Conservation (phyloP, 345 rosid genomes). For the Syzygium oleosum region DNA sequence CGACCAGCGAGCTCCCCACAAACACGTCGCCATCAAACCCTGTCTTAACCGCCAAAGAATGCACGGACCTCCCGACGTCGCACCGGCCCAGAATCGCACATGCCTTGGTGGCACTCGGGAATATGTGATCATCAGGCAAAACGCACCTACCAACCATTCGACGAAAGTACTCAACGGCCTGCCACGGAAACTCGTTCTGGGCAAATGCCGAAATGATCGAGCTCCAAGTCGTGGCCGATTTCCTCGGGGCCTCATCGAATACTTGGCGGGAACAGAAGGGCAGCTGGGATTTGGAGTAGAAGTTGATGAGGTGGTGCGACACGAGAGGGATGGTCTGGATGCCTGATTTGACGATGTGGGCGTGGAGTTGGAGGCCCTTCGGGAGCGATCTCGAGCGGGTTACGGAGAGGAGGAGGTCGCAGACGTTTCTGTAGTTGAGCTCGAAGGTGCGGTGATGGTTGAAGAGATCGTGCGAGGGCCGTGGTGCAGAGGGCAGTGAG, state of each 20-base stretch:
- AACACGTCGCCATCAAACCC: constrained; percentile 64
- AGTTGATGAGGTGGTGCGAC: constrained; percentile 70
- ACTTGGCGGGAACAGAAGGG: constrained; percentile 46
- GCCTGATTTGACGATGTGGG: constrained; percentile 59
- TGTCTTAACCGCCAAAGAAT: constrained; percentile 47
- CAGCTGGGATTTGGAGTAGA: constrained; percentile 75
- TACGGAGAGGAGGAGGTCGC: constrained; percentile 50
- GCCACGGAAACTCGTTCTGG: constrained; percentile 72
- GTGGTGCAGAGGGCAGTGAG: background rate
- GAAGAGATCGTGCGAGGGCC: background rate
- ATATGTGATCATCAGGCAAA: constrained; percentile 66
- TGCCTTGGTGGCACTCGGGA: constrained; percentile 70
- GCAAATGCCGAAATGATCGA: constrained; percentile 73
- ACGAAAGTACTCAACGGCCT: constrained; percentile 59
- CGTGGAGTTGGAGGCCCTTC: constrained; percentile 78
- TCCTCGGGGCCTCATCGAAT: constrained; percentile 42
- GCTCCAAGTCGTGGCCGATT: constrained; percentile 80
- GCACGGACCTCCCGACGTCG: constrained; percentile 57
- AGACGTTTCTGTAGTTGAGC: constrained; percentile 34
- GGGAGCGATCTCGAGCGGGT: constrained; percentile 39
- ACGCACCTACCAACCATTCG: constrained; percentile 33
- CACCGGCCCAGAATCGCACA: constrained; percentile 52
- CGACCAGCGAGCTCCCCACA: constrained; percentile 75
- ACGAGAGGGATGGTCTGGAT: constrained; percentile 58
- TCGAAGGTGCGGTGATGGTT: constrained; percentile 1